Evolutionary conservation across 2,329 filamentous ascomycete species (phyloP).

Genomic region (Fusarium paranaense): DNA sequence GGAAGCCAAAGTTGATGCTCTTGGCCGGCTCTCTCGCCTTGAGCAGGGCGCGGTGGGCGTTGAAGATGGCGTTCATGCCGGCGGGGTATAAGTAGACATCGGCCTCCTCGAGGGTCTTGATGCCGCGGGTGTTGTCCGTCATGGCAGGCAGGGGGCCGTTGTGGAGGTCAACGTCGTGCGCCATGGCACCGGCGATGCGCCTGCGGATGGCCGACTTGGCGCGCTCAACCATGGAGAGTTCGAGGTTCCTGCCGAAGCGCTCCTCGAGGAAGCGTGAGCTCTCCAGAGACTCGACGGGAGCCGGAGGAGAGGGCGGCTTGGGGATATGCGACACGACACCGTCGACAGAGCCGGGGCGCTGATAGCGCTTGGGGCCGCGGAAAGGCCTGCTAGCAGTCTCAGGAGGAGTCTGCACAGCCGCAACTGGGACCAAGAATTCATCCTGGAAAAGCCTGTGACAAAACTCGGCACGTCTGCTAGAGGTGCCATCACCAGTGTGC

Average conservation of each 20-base stretch:
- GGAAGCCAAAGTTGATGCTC: conserved; percentile 95
- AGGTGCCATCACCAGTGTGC: conserved; percentile 92
- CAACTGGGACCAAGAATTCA: conserved; percentile 63
- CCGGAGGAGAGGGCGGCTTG: conserved; percentile 33
- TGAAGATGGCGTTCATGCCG: conserved; percentile 97
- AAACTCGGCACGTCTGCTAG: conserved; percentile 91
- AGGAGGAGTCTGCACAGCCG: conserved; percentile 41
- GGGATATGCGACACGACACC: conserved; percentile 24
- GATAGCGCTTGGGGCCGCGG: conserved; percentile 86
- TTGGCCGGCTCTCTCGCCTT: conserved; percentile 72
- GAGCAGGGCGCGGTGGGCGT: conserved; percentile 81
- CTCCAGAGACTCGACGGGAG: conserved; percentile 66
- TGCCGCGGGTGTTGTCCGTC: conserved; percentile 62
- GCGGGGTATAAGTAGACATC: conserved; percentile 91
- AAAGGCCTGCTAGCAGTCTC: conserved; percentile 49
- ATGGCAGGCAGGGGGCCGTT: conserved; percentile 39
- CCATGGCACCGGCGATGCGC: conserved; percentile 88
- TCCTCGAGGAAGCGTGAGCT: conserved; percentile 89
- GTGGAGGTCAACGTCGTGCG: conserved; percentile 71
- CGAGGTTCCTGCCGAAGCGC: conserved; percentile 91
- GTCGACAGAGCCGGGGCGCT: conserved; percentile 63
- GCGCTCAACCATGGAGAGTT: conserved; percentile 80
- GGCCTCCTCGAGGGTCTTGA: conserved; percentile 78
- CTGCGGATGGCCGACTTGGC: conserved; percentile 88
- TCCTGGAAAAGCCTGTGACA: conserved; percentile 81